These are phyloP conservation scores for Erythrobasidium yunnanense DNA, from an alignment of 768 basidiomycete genomes.

Conservation along the genomic window DNA sequence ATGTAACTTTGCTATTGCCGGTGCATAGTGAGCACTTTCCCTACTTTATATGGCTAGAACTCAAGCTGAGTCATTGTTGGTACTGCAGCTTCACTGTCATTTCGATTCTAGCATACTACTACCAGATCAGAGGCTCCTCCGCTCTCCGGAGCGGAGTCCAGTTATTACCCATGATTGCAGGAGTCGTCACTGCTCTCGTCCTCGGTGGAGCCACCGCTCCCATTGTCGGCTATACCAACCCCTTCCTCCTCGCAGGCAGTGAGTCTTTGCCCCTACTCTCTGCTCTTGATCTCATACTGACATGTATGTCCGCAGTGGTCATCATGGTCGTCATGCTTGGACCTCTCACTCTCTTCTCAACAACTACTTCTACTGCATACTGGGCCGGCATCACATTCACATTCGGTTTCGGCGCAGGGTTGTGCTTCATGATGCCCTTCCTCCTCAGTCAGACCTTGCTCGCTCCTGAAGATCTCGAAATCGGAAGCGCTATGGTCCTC, in stretches of 20 bases:
- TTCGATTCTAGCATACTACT: neutral
- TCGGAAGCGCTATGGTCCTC: neutral
- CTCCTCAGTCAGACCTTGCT: neutral
- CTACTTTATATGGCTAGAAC: neutral
- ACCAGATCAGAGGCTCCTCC: conserved; percentile 9
- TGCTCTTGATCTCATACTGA: neutral
- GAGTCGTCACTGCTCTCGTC: conserved; percentile 10
- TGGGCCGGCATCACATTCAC: conserved; percentile 17
- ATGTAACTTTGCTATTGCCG: conserved; percentile 13
- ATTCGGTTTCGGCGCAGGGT: neutral
- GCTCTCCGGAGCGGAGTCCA: conserved; percentile 10
- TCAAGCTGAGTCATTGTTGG: neutral
- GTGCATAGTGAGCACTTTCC: neutral
- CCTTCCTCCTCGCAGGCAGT: conserved; percentile 6
- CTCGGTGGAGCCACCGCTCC: neutral
- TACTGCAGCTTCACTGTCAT: conserved; percentile 3
- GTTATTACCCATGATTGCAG: conserved; percentile 16
- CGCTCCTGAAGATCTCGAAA: neutral
- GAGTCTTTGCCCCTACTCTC: neutral
- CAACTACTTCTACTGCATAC: conserved; percentile 8
- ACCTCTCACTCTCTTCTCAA: neutral
- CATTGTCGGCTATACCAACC: conserved; percentile 1
- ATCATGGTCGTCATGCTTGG: neutral
- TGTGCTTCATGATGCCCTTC: conserved; percentile 25
- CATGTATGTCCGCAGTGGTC: neutral